A percentile compares a stretch with the other conserved stretches of the same genome.
These are phyloP conservation scores for Aristolochia californica DNA, from an alignment of 164 flowering plant genomes.

Conservation along the genomic window DNA sequence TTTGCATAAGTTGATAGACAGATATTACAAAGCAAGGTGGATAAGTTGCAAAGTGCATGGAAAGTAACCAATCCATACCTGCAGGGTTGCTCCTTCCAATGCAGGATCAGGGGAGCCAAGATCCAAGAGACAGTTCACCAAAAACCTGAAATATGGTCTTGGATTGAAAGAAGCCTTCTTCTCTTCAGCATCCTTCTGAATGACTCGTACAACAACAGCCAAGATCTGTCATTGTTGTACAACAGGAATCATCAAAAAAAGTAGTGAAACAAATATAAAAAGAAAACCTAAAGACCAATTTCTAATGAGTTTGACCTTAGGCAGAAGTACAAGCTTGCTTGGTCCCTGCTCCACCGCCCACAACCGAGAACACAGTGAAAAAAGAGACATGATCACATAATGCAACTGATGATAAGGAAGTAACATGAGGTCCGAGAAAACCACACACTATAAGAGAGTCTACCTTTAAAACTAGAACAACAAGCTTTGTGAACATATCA, in stretches of 20 bases:
- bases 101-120: constrained; percentile 56
- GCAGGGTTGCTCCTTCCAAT: constrained; percentile 66
- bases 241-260: background rate
- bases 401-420: background rate
- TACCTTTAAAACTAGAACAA: constrained; percentile 67
- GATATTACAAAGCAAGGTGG: background rate
- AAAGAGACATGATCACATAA: background rate
- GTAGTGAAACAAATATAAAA: background rate
- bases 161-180: constrained; percentile 73
- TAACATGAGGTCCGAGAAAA: no score
- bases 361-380: constrained; percentile 21
- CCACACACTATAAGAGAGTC: background rate
- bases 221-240: constrained; percentile 36
- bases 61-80: constrained; percentile 55
- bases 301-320: constrained; percentile 45
- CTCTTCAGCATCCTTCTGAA: constrained; percentile 84
- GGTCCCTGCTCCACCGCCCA: constrained; percentile 57
- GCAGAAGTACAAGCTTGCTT: constrained; percentile 41
- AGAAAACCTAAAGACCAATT: background rate
- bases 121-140: constrained; percentile 78
- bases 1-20: background rate
- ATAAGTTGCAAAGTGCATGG: constrained; percentile 15
- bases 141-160: constrained; percentile 85
- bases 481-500: constrained; percentile 80
- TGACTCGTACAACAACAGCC: constrained; percentile 57